Evolutionary conservation across 148 eudicot genomes (phyloP).

Genomic region (Rhododendron molle): DNA sequence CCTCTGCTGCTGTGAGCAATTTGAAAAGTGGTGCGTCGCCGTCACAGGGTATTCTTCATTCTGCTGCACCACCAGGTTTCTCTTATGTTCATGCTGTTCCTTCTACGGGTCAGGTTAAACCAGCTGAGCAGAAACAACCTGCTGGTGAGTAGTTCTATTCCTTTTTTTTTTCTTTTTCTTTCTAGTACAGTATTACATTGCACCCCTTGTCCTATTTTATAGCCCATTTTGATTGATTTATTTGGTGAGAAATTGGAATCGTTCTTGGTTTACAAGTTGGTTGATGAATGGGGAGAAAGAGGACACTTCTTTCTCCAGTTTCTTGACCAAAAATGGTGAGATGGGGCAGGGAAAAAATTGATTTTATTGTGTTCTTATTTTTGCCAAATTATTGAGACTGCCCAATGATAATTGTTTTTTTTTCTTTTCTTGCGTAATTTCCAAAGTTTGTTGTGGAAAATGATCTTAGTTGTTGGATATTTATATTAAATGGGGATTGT

Average conservation of each 20-base stretch:
- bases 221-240: neutral
- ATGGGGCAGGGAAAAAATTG: neutral
- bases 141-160: constrained; percentile 58
- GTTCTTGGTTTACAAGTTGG: neutral
- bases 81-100: constrained; percentile 53
- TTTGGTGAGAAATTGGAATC: neutral
- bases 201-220: neutral
- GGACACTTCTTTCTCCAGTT: neutral
- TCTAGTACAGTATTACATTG: neutral
- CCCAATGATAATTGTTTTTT: neutral
- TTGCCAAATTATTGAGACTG: neutral
- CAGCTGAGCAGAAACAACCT: constrained; percentile 88
- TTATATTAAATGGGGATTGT: constrained; percentile 20
- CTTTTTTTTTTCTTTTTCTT: neutral
- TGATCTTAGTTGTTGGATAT: neutral
- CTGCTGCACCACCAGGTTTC: constrained; percentile 51
- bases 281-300: neutral
- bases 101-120: constrained; percentile 55
- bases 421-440: neutral
- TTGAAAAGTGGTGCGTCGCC: constrained; percentile 52
- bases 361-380: neutral
- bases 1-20: constrained; percentile 40
- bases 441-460: neutral
- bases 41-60: constrained; percentile 44
- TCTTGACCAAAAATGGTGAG: neutral